Conservation (phyloP, 305 asterid species). For the Coffea humblotiana region DNA sequence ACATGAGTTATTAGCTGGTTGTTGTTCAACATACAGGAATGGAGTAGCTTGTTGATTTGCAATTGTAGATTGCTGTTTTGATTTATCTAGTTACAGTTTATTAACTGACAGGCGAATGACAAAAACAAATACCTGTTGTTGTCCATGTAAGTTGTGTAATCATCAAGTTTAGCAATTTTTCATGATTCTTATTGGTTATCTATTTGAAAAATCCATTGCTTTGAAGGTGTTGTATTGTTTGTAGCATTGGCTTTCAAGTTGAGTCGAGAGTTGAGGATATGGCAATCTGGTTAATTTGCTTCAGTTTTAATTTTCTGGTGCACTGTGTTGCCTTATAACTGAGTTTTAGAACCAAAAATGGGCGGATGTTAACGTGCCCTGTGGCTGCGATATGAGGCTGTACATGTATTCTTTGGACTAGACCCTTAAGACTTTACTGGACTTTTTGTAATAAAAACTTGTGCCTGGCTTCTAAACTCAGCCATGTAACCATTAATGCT, state of each 20-base stretch:
- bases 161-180: not conserved
- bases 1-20: not conserved
- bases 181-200: not conserved
- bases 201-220: not conserved
- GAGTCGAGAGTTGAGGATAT: not conserved
- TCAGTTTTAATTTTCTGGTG: not conserved
- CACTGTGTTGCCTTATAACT: not conserved
- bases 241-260: not conserved
- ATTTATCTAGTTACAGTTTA: not conserved
- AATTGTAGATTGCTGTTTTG: not conserved
- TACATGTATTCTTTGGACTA: too few relatives aligned
- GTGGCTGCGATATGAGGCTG: not conserved
- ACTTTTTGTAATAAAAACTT: not conserved
- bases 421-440: not conserved
- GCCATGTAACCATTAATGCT: not conserved
- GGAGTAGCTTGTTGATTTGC: not conserved
- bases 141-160: not conserved
- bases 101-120: not conserved
- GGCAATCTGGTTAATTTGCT: not conserved
- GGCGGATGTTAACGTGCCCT: not conserved
- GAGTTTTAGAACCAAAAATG: not conserved
- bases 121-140: not conserved
- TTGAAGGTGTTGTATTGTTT: not conserved
- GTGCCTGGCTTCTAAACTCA: not conserved
- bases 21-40: not conserved